Evolutionary conservation across 495 filamentous ascomycete genomes (phyloP), one percentile per base, ranked within the genome.

Genomic region (Xylaria grammica): DNA sequence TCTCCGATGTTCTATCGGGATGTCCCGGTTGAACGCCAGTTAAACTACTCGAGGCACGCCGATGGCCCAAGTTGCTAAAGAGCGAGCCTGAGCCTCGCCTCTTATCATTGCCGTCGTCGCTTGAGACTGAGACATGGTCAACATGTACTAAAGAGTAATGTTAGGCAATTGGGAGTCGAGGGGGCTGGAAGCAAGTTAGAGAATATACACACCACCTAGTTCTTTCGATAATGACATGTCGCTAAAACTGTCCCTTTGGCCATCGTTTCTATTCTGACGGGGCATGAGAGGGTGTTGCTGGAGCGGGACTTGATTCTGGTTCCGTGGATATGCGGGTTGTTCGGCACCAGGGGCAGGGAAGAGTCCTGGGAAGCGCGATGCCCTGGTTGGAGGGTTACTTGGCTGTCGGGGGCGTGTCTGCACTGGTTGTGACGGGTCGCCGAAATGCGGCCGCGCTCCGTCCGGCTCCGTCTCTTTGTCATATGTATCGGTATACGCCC

Each of bases 381-480:
- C 78, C 13, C 77, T 75, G 13, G 77, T 73, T 20, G 79, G 78
- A 32, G 77, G 77, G 51, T 67, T 69, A 2, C 68, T 65, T 22
- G 66, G 67, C 38, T 65, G 66, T 40, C 70, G 65, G 10, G 65
- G 67, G 9, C 71, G 71, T 19, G 59, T 11, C 24, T 69, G 66
- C 1, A 58, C 4, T 5, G 26, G 55, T 26, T 40, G 60, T 36
- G 62, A 42, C 11, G 65, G 51, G 17, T 49, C 55, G n/a, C 22
- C 51, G 6, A 30, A 19, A 51, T 50, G 36, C 24, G 65, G 44
- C 69, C 45, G 29, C 30, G 54, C 11, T 34, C 63, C 69, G 5
- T 56, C 51, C 19, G 40, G 51, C 45, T 72, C 80, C 2, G 78
- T 80, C 61, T 83, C 81, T 62, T 83, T 83, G 34, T 83, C 80